Evolutionary conservation across 495 filamentous ascomycete species (phyloP).

Genomic region (Parathielavia appendiculata): DNA sequence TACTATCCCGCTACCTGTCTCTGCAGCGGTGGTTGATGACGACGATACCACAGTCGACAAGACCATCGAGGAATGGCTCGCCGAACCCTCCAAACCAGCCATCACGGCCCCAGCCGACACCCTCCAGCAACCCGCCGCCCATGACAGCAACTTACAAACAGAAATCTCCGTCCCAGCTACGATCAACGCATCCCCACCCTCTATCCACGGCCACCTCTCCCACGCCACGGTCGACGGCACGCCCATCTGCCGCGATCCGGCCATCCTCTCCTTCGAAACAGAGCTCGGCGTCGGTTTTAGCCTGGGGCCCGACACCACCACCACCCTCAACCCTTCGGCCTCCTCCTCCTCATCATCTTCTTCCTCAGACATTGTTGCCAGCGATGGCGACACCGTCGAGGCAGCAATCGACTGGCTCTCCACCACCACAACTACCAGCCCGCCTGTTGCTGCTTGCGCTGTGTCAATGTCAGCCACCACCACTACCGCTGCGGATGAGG

Average conservation of each 20-base stretch:
- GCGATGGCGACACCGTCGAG: not conserved
- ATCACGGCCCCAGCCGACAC: not conserved
- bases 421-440: not conserved
- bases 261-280: slow-evolving; percentile 4
- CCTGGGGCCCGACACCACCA: not conserved
- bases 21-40: not conserved
- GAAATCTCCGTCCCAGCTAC: not conserved
- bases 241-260: slow-evolving; percentile 9
- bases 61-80: slow-evolving; percentile 33
- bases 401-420: not conserved
- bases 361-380: too few relatives aligned
- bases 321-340: not conserved
- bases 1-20: not conserved
- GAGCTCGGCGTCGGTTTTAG: slow-evolving; percentile 6
- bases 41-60: slow-evolving; percentile 24
- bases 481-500: too few relatives aligned
- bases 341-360: too few relatives aligned
- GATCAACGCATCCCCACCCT: too few relatives aligned
- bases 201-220: not conserved
- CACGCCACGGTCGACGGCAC: slow-evolving; percentile 10
- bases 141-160: not conserved
- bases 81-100: slow-evolving; percentile 20
- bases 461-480: too few relatives aligned
- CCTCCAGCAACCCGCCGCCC: not conserved
- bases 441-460: not conserved